These are phyloP conservation scores for Teratosphaeria viscida DNA, from an alignment of 2,329 filamentous ascomycete genomes.

Conservation along the genomic window DNA sequence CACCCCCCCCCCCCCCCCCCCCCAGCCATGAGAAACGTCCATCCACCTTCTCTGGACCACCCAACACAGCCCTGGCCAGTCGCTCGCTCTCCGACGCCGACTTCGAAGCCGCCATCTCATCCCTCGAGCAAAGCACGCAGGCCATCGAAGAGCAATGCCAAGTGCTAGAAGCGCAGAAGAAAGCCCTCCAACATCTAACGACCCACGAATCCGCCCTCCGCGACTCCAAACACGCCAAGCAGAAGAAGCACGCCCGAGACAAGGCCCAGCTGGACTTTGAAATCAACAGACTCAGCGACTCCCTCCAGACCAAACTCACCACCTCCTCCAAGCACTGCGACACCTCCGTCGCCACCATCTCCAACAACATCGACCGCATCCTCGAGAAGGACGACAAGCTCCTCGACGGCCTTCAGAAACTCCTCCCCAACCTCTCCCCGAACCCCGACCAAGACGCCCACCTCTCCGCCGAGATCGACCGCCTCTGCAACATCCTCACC, in stretches of 20 bases:
- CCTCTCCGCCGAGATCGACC: slow-evolving; percentile 39
- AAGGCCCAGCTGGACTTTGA: slow-evolving; percentile 33
- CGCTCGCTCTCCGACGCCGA: slow-evolving; percentile 50
- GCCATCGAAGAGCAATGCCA: slow-evolving; percentile 55
- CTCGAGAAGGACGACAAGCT: slow-evolving; percentile 50
- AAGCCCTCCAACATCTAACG: slow-evolving; percentile 47
- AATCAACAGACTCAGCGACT: slow-evolving; percentile 20
- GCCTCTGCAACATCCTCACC: slow-evolving; percentile 41
- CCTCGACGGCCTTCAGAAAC: slow-evolving; percentile 54
- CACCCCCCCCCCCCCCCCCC: no score
- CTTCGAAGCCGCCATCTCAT: slow-evolving; percentile 49
- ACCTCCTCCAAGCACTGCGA: slow-evolving; percentile 40
- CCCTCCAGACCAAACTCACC: slow-evolving; percentile 24
- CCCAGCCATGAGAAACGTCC: slow-evolving; percentile 1
- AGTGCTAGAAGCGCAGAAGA: slow-evolving; percentile 50
- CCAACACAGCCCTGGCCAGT: neutral
- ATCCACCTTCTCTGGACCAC: neutral
- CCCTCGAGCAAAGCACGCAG: slow-evolving; percentile 54
- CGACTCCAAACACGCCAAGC: slow-evolving; percentile 3
- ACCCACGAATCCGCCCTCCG: slow-evolving; percentile 21
- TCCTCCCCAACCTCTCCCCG: slow-evolving; percentile 49
- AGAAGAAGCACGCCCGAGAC: slow-evolving; percentile 25
- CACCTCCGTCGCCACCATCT: slow-evolving; percentile 35
- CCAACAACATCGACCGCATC: slow-evolving; percentile 41
- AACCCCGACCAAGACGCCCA: slow-evolving; percentile 36